Conservation (phyloP, 768 basidiomycete genomes). For the Artomyces pyxidatus region DNA sequence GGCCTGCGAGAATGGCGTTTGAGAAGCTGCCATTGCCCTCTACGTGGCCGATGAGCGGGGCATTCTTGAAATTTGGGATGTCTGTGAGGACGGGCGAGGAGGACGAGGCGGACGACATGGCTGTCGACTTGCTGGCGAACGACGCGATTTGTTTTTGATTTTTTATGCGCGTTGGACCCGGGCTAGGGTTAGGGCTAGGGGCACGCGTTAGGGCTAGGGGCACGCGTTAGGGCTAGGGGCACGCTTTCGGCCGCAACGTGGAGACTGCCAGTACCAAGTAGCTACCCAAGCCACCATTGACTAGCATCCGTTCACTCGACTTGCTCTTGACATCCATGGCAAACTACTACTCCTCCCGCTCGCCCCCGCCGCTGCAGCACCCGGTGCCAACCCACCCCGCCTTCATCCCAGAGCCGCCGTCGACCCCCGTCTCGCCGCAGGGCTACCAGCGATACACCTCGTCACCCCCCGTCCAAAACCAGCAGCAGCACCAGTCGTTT, state of each 20-base stretch:
- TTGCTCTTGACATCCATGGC: too few relatives aligned
- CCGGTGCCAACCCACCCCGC: conserved; percentile 85
- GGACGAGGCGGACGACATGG: conserved; percentile 28
- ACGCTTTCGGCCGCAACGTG: too few relatives aligned
- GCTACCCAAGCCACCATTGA: too few relatives aligned
- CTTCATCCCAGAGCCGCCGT: conserved; percentile 77
- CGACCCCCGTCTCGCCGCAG: conserved; percentile 65
- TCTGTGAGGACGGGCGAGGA: conserved; percentile 50
- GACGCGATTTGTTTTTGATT: neutral
- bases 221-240: too few relatives aligned
- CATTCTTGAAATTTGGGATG: conserved; percentile 76
- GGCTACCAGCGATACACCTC: conserved; percentile 69
- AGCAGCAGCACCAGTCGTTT: conserved; percentile 26
- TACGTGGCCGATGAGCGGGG: conserved; percentile 70
- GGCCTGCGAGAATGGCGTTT: conserved; percentile 69
- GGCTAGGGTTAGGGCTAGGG: too few relatives aligned
- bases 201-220: too few relatives aligned
- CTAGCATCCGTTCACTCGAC: too few relatives aligned
- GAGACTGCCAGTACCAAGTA: too few relatives aligned
- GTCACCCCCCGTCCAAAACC: conserved; percentile 37
- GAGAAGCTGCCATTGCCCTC: conserved; percentile 84
- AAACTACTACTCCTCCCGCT: conserved; percentile 35
- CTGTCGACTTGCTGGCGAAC: neutral
- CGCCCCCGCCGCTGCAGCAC: conserved; percentile 78
- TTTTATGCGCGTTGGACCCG: neutral